Base-by-base conservation (phyloP, 2,329 filamentous ascomycete species). In the Sclerotinia nivalis region DNA sequence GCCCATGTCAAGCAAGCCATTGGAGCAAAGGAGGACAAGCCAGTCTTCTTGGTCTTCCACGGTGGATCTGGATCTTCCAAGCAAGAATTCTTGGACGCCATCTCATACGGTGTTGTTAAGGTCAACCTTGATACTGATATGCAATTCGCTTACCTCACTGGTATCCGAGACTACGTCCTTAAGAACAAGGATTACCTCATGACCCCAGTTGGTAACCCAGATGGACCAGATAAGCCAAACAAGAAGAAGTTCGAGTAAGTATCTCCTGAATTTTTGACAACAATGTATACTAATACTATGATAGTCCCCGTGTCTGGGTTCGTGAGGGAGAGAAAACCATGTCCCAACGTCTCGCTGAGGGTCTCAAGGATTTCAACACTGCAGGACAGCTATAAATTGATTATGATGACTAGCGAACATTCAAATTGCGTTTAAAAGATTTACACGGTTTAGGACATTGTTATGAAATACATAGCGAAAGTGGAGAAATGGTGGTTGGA, bases 21-120 rank as follows among this genome's bases (percentile, higher is more conserved):
- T 74, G 82, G 83, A 75, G 84, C 87, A 78, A 84, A 87, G 77
- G 88, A 92, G 75, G 87, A 92, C 80, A 97, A 97, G 91, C 96
- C 96, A 76, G 92, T 98, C 80, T 98, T 94, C 89, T 93, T 99
- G 79, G 96, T 99, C 82, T 99, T 99, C 91, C 96, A 99, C 88
- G 96, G 96, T 79, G 96, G 96, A 78, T 97, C 93, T 74, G 96
- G 96, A 76, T 96, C 92, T 75, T 87, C 87, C 81, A 96, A 97
- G 86, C 83, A 93, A 77, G 96, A 99, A 85, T 99, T 92, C 88
- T 86, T 85, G 74, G 89, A 93, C 77, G 95, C 94, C 80, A 97
- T 97, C 83, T 84, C 85, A 80, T 91, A 95, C 83, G 96, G 96
- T 86, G 95, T 99, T 77, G 91, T 97, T 85, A 99, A 99, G 91